Conservation (phyloP, 441 rosid genomes). For the Theobroma grandiflorum region DNA sequence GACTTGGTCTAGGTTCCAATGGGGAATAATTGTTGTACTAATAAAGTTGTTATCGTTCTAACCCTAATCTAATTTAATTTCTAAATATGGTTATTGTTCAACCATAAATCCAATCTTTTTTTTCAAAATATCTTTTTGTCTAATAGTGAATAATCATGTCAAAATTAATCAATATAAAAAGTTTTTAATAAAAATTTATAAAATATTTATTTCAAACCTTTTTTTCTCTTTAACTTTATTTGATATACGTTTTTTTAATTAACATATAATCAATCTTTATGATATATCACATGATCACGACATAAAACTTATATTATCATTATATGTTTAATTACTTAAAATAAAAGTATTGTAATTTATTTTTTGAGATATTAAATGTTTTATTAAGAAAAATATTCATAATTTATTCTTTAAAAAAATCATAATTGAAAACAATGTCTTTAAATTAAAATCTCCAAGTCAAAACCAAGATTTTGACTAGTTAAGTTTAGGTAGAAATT, state of each 20-base stretch:
- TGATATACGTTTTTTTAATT: no score
- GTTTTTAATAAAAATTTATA: background rate
- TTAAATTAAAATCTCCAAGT: background rate
- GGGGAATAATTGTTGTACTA: background rate
- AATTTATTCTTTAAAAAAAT: no score
- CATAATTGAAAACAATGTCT: background rate
- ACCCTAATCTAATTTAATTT: background rate
- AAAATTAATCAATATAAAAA: background rate
- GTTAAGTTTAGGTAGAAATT: background rate
- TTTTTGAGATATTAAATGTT: background rate
- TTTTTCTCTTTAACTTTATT: no score
- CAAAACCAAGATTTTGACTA: background rate
- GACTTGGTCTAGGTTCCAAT: background rate
- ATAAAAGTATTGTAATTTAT: background rate
- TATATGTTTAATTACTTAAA: no score
- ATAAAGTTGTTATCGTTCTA: background rate
- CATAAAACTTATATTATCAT: no score
- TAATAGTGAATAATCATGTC: background rate
- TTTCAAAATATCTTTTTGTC: no score
- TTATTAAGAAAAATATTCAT: background rate
- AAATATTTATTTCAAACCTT: background rate
- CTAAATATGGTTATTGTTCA: background rate
- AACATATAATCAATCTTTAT: no score
- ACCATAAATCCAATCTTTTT: background rate
- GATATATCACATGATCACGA: no score